A percentile compares a stretch with the other conserved stretches of the same genome.
These are phyloP conservation scores for Lignosus rhinocerotis DNA, from an alignment of 1,284 basidiomycete species.

Conservation along the genomic window DNA sequence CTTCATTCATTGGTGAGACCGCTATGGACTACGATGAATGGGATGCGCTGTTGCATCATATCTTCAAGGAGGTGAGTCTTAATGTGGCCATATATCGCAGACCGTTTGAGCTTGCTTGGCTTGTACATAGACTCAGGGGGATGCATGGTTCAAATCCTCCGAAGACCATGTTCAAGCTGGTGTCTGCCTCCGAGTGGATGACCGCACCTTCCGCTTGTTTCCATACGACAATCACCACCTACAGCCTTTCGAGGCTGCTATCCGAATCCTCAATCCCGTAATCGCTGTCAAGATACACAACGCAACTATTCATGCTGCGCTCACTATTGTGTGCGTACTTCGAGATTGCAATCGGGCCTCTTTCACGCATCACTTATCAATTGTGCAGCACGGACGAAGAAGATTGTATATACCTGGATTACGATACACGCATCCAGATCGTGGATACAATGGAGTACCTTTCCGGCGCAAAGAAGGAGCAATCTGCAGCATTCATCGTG, in stretches of 20 bases:
- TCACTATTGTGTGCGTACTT: slow-evolving; percentile 60
- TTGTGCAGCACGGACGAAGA: slow-evolving; percentile 48
- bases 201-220: slow-evolving; percentile 64
- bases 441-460: slow-evolving; percentile 63
- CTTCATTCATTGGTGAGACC: no score
- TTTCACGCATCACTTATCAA: neutral
- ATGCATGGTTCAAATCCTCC: slow-evolving; percentile 76
- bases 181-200: slow-evolving; percentile 66
- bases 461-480: slow-evolving; percentile 75
- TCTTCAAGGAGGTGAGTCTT: no score
- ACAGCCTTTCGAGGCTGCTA: slow-evolving; percentile 69
- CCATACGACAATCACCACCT: slow-evolving; percentile 64
- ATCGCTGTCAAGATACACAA: slow-evolving; percentile 80
- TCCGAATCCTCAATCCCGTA: slow-evolving; percentile 72
- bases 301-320: slow-evolving; percentile 81
- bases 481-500: slow-evolving; percentile 83
- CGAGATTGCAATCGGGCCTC: neutral
- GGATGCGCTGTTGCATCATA: no score
- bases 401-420: slow-evolving; percentile 56
- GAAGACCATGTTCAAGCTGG: slow-evolving; percentile 71
- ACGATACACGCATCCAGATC: slow-evolving; percentile 63
- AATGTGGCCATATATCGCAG: no score
- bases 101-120: neutral
- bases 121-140: slow-evolving; percentile 57
- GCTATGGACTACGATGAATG: no score